Base-by-base conservation (phyloP, 1,284 basidiomycete species). In the Boletus mariae region DNA sequence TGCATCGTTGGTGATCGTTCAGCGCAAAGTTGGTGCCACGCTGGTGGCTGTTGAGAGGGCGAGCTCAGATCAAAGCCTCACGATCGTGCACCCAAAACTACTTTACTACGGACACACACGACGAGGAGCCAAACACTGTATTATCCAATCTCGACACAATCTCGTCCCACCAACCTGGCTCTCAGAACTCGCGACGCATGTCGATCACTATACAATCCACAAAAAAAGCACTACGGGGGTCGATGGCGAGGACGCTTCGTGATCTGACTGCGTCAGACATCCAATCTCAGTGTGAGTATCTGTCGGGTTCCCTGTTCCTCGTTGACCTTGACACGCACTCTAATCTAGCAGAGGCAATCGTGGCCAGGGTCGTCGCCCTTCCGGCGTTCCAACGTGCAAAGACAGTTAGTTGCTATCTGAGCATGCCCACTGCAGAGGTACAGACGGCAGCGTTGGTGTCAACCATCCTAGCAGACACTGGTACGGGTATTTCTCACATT, bases 351-450 rank as follows among this genome's bases (percentile, higher is more conserved):
- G 73, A 73, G 56, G 74, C 74, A 42, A 77, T 89, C 45, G 68
- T 76, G 5, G 61, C 67, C 6, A 73, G 72, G 54, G 70, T 87
- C 37, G 59, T 83, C 31, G 67, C 76, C 0, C 70, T 81, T 15
- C 73, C 79, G 15, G 73, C 75, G 26, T 86, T 88, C 61, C 68
- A 73, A 41, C 62, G 63, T 38, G 76, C 76, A 52, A 75, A 67
- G 54, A 74, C 74, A 13, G 65, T 90, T 29, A 83, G 85, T 71
- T 91, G 89, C 67, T 91, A 85, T 65, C 73, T 91, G 45, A 90
- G 81, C 69, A 90, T 91, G 88, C 85, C 86, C 12, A 65, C 76
- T 10, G 85, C 78, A 9, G 89, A 91, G 61, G 73, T 84, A 40
- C 77, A 85, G 60, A 90, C 89, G 1, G 63, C 73, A 9, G 61